phyloP scores from a whole-genome alignment of 441 rosid genomes.

The Aquilaria agallochum region DNA sequence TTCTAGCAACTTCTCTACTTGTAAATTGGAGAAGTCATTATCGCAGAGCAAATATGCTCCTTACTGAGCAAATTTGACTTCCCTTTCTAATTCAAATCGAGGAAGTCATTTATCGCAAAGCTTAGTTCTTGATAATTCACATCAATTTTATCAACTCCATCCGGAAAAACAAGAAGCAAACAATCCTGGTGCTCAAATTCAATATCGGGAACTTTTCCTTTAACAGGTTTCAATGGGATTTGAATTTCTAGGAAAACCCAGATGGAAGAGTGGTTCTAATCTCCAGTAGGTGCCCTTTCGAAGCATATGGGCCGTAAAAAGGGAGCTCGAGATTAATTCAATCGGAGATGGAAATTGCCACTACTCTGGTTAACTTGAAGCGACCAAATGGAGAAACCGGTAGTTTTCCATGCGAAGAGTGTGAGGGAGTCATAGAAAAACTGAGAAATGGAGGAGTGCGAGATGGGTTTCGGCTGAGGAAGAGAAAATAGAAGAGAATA shows the following conservation, averaged over 20 bases:
- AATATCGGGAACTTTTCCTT: conserved; percentile 51
- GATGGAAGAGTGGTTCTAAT: conserved; percentile 52
- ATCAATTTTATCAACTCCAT: conserved; percentile 30
- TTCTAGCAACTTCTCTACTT: conserved; percentile 72
- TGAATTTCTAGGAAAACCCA: conserved; percentile 34
- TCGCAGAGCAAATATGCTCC: conserved; percentile 78
- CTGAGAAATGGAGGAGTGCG: conserved; percentile 55
- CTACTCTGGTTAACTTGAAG: conserved; percentile 95
- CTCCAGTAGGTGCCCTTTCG: conserved; percentile 76
- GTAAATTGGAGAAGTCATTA: conserved; percentile 30
- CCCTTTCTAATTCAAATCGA: conserved; percentile 60
- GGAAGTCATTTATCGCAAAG: conserved; percentile 33
- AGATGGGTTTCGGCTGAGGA: conserved; percentile 53
- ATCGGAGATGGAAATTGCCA: conserved; percentile 76
- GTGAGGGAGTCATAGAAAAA: conserved; percentile 68
- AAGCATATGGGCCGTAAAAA: conserved; percentile 80
- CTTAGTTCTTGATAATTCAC: conserved; percentile 47
- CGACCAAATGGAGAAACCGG: conserved; percentile 79
- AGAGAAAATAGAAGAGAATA: conserved; percentile 52
- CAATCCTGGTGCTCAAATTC: conserved; percentile 91
- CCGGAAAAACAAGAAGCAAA: conserved; percentile 69
- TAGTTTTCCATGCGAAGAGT: conserved; percentile 85
- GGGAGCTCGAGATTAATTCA: conserved; percentile 33
- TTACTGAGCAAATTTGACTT: conserved; percentile 62
- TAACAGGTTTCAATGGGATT: conserved; percentile 39